Evolutionary conservation across 2,329 filamentous ascomycete genomes (phyloP).

Genomic region (Bisporella sp.): DNA sequence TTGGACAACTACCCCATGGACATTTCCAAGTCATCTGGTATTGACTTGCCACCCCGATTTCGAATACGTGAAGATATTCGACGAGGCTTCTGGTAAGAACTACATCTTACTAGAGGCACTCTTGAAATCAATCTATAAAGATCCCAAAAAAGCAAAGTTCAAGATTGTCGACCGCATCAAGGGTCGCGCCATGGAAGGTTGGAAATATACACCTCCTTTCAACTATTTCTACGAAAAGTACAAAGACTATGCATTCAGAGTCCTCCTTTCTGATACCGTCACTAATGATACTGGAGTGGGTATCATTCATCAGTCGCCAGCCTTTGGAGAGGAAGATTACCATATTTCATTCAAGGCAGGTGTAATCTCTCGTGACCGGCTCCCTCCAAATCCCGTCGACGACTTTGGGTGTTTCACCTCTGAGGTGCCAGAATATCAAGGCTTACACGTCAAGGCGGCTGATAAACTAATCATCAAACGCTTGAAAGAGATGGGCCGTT

Average conservation of each 20-base stretch:
- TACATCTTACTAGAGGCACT: slow-evolving; percentile 81
- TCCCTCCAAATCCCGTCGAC: slow-evolving; percentile 88
- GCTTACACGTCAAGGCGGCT: slow-evolving; percentile 84
- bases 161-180: slow-evolving; percentile 72
- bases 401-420: slow-evolving; percentile 73
- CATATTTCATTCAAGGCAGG: slow-evolving; percentile 69
- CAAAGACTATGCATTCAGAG: slow-evolving; percentile 72
- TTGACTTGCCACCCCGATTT: slow-evolving; percentile 75
- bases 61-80: slow-evolving; percentile 80
- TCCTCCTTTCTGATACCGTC: slow-evolving; percentile 79
- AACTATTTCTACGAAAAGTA: slow-evolving; percentile 82
- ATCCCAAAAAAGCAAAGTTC: slow-evolving; percentile 91
- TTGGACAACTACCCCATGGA: slow-evolving; percentile 56
- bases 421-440: slow-evolving; percentile 72
- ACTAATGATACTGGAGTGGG: slow-evolving; percentile 87
- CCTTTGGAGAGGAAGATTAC: slow-evolving; percentile 96
- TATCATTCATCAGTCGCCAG: slow-evolving; percentile 88
- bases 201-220: slow-evolving; percentile 69
- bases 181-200: slow-evolving; percentile 73
- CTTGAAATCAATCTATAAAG: slow-evolving; percentile 80
- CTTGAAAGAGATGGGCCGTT: slow-evolving; percentile 66
- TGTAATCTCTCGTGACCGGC: slow-evolving; percentile 66
- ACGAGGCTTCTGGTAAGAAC: slow-evolving; percentile 73
- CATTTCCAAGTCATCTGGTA: slow-evolving; percentile 69
- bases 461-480: slow-evolving; percentile 92